Percentiles rank a stretch among this genome's conserved stretches.
phyloP scores from a whole-genome alignment of 495 filamentous ascomycete species.

The Penicillium malachiteum region DNA sequence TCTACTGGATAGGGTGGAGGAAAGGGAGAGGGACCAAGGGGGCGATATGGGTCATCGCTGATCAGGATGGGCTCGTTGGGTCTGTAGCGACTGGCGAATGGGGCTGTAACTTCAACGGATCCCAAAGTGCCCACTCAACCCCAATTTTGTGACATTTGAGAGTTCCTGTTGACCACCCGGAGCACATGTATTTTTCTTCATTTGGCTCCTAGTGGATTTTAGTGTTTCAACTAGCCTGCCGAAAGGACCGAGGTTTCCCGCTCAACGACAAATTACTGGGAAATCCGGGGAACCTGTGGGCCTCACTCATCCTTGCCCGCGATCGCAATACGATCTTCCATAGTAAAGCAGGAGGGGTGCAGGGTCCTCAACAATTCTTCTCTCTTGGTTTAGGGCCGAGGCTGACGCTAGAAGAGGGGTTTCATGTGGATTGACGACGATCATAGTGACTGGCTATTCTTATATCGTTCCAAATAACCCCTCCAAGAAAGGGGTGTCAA shows the following conservation, averaged over 20 bases:
- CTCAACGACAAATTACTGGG: background rate
- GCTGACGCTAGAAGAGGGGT: constrained; percentile 23
- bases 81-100: background rate
- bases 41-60: background rate
- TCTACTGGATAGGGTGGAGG: background rate
- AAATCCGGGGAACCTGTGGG: constrained; percentile 18
- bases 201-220: background rate
- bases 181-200: background rate
- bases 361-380: constrained; percentile 8
- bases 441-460: background rate
- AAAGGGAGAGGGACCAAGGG: background rate
- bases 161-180: background rate
- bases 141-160: background rate
- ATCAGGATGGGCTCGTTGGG: background rate
- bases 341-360: background rate
- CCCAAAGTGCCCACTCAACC: background rate
- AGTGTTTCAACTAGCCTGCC: background rate
- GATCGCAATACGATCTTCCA: constrained; percentile 8
- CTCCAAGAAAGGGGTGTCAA: background rate
- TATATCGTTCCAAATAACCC: background rate
- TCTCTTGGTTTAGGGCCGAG: constrained; percentile 18
- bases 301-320: constrained; percentile 11
- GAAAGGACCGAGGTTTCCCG: constrained; percentile 12
- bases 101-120: background rate
- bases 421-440: constrained; percentile 29